These are phyloP conservation scores for Trichoderma endophyticum DNA, from an alignment of 2,329 filamentous ascomycete species.

Conservation along the genomic window DNA sequence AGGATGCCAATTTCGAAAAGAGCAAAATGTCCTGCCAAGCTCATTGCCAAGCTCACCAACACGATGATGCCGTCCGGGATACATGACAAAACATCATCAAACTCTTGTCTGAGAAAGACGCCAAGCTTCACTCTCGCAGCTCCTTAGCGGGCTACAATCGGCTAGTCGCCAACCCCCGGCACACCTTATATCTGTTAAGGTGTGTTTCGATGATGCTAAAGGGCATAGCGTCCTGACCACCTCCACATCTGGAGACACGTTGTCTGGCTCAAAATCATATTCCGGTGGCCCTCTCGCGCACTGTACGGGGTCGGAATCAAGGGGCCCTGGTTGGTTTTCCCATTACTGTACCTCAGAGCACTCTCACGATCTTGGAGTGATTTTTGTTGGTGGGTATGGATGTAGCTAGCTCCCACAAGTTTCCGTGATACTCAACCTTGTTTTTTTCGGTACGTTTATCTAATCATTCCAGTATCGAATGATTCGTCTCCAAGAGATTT, in stretches of 20 bases:
- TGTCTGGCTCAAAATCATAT: neutral
- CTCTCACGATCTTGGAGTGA: neutral
- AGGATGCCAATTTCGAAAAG: neutral
- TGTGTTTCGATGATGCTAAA: neutral
- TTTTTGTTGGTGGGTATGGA: neutral
- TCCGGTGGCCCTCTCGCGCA: neutral
- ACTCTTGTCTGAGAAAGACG: neutral
- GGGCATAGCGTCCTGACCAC: conserved; percentile 4
- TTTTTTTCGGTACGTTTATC: neutral
- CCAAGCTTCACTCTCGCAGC: neutral
- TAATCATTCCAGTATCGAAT: neutral
- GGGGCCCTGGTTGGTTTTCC: neutral
- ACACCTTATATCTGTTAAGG: conserved; percentile 22
- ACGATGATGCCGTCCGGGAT: neutral
- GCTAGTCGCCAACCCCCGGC: conserved; percentile 16
- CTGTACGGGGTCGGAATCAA: neutral
- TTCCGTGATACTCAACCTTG: conserved; percentile 2
- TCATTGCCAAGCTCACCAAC: conserved; percentile 4
- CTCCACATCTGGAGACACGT: conserved; percentile 9
- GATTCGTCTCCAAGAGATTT: neutral
- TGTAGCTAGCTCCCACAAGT: neutral
- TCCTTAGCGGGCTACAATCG: neutral
- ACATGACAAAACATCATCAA: neutral
- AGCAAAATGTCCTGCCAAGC: neutral
- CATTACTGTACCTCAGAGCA: neutral